Evolutionary conservation across 495 filamentous ascomycete species (phyloP).

Genomic region (Xylaria sp.): DNA sequence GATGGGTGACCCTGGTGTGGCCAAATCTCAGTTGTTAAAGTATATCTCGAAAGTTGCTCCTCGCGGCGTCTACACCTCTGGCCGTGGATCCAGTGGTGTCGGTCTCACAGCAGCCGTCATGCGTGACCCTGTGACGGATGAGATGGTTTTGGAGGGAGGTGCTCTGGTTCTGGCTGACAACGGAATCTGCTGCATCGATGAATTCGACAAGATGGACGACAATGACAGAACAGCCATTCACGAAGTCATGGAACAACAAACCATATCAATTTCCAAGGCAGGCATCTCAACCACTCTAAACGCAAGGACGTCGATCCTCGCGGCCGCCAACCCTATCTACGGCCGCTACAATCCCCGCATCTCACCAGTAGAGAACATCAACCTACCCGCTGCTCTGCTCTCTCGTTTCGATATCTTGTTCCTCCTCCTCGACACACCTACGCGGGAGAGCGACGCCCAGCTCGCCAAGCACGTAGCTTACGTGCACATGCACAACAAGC

Average conservation of each 20-base stretch:
- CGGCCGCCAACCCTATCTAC: slow-evolving; percentile 95
- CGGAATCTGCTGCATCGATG: slow-evolving; percentile 99
- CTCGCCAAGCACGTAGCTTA: slow-evolving; percentile 95
- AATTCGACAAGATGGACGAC: slow-evolving; percentile 99
- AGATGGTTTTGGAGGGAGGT: slow-evolving; percentile 98
- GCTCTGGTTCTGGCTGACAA: slow-evolving; percentile 96
- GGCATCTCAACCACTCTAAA: slow-evolving; percentile 97
- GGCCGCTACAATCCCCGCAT: slow-evolving; percentile 97
- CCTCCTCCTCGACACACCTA: slow-evolving; percentile 92
- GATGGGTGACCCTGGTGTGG: slow-evolving; percentile 99
- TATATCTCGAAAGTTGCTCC: slow-evolving; percentile 99
- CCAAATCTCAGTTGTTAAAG: slow-evolving; percentile 96
- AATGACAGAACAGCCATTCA: slow-evolving; percentile 95
- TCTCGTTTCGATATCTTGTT: slow-evolving; percentile 98
- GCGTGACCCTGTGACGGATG: slow-evolving; percentile 97
- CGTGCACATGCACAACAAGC: slow-evolving; percentile 96
- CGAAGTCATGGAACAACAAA: slow-evolving; percentile 99
- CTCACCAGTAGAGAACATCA: slow-evolving; percentile 98
- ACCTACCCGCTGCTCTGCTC: slow-evolving; percentile 91
- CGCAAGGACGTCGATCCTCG: slow-evolving; percentile 95
- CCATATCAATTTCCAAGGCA: slow-evolving; percentile 97
- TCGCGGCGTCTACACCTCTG: slow-evolving; percentile 96
- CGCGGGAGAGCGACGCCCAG: slow-evolving; percentile 85
- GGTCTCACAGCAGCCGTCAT: slow-evolving; percentile 98
- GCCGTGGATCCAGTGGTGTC: slow-evolving; percentile 93